Evolutionary conservation across 2,329 filamentous ascomycete genomes (phyloP), one percentile per base, ranked within the genome.

Genomic region (Claviceps sp.): DNA sequence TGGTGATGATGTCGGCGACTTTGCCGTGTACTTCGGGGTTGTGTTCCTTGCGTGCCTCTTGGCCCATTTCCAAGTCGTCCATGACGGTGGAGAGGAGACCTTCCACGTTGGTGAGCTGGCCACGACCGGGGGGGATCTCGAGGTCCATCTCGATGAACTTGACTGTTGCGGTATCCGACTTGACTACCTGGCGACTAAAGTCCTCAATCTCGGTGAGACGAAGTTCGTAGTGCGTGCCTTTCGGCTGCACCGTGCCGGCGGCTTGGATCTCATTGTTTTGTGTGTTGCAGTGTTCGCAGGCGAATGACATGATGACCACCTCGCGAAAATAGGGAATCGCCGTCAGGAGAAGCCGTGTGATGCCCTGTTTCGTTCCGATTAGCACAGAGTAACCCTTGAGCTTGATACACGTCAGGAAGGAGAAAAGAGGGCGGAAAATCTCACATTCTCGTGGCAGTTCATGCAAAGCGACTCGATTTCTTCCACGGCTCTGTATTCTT

Each of bases 261-360:
- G 90, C 83, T 66, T 96, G 91, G 60, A 98, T 86, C 62, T 96
- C 91, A 67, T 90, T 90, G 73, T 97, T 95, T 58, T 85, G 82
- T 70, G 91, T 85, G 64, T 82, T 75, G 72, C 93, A 98, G 69
- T 96, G 81, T 5, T 88, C 82, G 74, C 93, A 98, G 58, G 81
- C 79, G 69, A 98, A 98, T 56, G 91, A 97, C 84, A 96, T 95
- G 68, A 98, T 81, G 62, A 98, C 88, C 57, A 98, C 84, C 68
- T 98, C 91, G 72, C 89, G 88, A 75, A 98, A 98, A 76, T 88
- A 97, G 16, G 93, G 93, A 52, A 98, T 96, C 58, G 82, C 82
- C 16, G 94, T 95, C 51, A 98, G 81, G 44, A 98, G 81, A 22
- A 98, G 79, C 54, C 85, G 80, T 14, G 93, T 98, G 1, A 74